Percentiles rank a stretch among this genome's conserved stretches.
These are phyloP conservation scores for Candida anglica DNA, from an alignment of 805 yeast genomes.

Conservation along the genomic window DNA sequence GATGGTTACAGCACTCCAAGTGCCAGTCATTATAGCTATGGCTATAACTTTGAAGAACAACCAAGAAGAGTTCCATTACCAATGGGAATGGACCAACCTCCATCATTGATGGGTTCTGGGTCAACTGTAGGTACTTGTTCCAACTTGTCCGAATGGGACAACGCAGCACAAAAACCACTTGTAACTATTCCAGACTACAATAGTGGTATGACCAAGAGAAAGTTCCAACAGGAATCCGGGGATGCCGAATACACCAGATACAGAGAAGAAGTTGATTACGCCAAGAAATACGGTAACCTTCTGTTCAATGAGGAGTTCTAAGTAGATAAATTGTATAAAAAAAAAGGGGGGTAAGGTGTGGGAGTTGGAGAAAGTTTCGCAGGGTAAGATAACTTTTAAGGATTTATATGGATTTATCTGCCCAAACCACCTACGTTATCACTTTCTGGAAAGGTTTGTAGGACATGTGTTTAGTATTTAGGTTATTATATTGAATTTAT, in stretches of 20 bases:
- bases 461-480: too few relatives aligned
- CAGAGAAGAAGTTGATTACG: conserved; percentile 14
- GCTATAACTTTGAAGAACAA: conserved; percentile 3
- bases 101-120: conserved; percentile 36
- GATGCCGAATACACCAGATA: conserved; percentile 4
- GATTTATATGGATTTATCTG: too few relatives aligned
- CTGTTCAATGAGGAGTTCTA: conserved; percentile 48
- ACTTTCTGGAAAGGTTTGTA: too few relatives aligned
- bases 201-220: conserved; percentile 19
- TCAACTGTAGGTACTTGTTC: conserved; percentile 43
- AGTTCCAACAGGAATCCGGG: conserved; percentile 19
- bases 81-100: conserved; percentile 36
- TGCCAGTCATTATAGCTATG: conserved; percentile 8
- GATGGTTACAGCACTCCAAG: conserved; percentile 48
- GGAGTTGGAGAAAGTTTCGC: too few relatives aligned
- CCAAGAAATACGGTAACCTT: conserved; percentile 40
- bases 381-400: too few relatives aligned
- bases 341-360: too few relatives aligned
- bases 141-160: conserved; percentile 42
- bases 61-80: conserved; percentile 39
- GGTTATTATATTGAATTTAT: too few relatives aligned
- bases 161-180: conserved; percentile 5
- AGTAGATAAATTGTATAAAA: conserved; percentile 1
- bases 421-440: too few relatives aligned
- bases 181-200: conserved; percentile 8